Evolutionary conservation across 1,284 basidiomycete genomes (phyloP).

Genomic region (Clitocybe nebularis): DNA sequence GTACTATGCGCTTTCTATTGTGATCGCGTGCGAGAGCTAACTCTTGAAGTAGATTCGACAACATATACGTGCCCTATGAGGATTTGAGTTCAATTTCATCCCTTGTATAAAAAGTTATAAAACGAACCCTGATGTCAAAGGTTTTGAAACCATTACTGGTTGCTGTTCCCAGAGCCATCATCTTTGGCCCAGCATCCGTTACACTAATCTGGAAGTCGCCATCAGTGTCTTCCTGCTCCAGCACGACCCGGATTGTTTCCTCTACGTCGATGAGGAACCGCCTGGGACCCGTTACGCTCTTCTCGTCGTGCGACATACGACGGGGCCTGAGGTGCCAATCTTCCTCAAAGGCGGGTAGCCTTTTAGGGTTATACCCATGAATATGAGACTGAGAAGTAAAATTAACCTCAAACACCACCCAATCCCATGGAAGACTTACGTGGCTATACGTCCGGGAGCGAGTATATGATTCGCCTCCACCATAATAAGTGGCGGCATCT

Average conservation of each 20-base stretch:
- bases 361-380: constrained; percentile 65
- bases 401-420: constrained; percentile 13
- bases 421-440: constrained; percentile 36
- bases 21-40: constrained; percentile 96
- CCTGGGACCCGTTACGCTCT: constrained; percentile 65
- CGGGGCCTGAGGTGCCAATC: constrained; percentile 70
- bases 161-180: constrained; percentile 93
- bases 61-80: constrained; percentile 92
- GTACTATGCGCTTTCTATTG: constrained; percentile 91
- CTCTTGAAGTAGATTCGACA: constrained; percentile 98
- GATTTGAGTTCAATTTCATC: neutral
- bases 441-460: constrained; percentile 83
- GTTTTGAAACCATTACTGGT: constrained; percentile 97
- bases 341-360: constrained; percentile 65
- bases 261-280: constrained; percentile 99
- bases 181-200: constrained; percentile 95
- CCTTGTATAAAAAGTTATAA: constrained; percentile 3
- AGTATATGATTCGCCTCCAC: constrained; percentile 68
- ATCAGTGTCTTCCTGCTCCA: constrained; percentile 98
- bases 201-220: constrained; percentile 96
- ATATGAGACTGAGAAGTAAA: constrained; percentile 46
- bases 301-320: constrained; percentile 84
- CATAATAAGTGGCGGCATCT: constrained; percentile 82
- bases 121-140: constrained; percentile 87
- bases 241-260: constrained; percentile 92